Percentiles rank a stretch among this genome's conserved stretches.
These are phyloP conservation scores for Metarhizium robertsii DNA, from an alignment of 2,329 filamentous ascomycete genomes.

Conservation along the genomic window DNA sequence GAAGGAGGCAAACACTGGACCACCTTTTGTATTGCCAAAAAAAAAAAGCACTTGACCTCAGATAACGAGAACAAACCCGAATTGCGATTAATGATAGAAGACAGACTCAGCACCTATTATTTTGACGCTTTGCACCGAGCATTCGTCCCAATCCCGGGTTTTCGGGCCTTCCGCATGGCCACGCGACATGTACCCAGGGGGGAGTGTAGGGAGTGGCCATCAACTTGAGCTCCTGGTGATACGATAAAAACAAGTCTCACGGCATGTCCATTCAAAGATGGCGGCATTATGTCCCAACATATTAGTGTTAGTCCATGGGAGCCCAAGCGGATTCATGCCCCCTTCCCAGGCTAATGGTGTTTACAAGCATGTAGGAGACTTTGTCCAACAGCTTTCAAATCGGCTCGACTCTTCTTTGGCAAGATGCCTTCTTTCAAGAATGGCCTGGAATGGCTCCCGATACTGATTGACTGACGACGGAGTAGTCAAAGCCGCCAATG, in stretches of 20 bases:
- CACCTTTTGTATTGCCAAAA: neutral
- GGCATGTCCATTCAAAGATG: conserved; percentile 1
- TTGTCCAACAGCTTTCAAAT: neutral
- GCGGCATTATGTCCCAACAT: neutral
- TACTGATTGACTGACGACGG: too few species aligned
- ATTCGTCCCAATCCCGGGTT: neutral
- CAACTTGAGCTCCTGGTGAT: conserved; percentile 3
- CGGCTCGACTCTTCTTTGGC: neutral
- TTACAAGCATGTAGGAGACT: neutral
- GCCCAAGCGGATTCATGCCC: neutral
- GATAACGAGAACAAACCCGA: neutral
- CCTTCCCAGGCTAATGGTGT: neutral
- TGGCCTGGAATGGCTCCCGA: neutral
- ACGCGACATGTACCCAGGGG: conserved; percentile 2
- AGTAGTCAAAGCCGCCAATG: too few species aligned
- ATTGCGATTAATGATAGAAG: neutral
- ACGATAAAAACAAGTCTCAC: conserved; percentile 6
- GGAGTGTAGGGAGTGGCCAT: conserved; percentile 1
- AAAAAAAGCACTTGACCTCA: neutral
- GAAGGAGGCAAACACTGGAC: neutral
- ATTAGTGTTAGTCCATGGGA: neutral
- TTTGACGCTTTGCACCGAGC: neutral
- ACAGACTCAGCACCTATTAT: neutral
- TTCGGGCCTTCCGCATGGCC: conserved; percentile 7
- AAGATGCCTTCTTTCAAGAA: neutral